Evolutionary conservation across 306 rosid species (phyloP), one percentile per base, ranked within the genome.

Genomic region (barrel medic (Medicago truncatula)): DNA sequence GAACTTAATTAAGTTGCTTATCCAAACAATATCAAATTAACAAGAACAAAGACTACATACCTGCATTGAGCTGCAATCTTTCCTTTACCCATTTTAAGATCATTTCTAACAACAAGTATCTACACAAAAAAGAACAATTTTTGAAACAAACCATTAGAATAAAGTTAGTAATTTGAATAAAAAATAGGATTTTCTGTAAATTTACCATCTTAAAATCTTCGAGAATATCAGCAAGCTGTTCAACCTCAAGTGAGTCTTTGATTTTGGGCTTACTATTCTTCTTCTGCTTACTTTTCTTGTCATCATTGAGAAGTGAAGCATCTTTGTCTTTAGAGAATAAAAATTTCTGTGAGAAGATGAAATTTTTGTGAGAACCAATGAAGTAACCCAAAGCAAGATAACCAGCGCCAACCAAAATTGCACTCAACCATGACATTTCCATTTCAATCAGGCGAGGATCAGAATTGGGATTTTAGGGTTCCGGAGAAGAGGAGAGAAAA

Each of bases 11-110:
- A 20, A 56, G 31, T 20, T 9, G 14, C 10, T 8, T 8, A 54
- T 0, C 63, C n/a, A 56, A 10, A 56, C 34, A 56, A 1, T 0
- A 57, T 7, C 3, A 58, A 58, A 58, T 36, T 23, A 36, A 78
- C 7, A 74, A 14, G 13, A 21, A 44, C 41, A 78, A 54, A 31
- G 1, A 11, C 25, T 47, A 36, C 16, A 10, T 75, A 92, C 99
- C 99, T 92, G 97, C 97, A 95, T 80, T 95, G 97, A 65, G 99
- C 97, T 12, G 92, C 97, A 85, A 95, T 90, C 69, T 95, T 95
- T 68, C 99, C 99, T 82, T 95, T 95, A 31, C 99, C 99, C 97
- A 95, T 95, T 87, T 95, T 95, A 47, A 95, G 90, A 85, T 95
- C 97, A 83, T 95, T 95, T 67, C 97, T 85, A 18, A 90, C 99